Percentiles rank a stretch among this genome's conserved stretches.
Conservation (phyloP, 352 stramenopile species). For the Saprolegnia diclina region DNA sequence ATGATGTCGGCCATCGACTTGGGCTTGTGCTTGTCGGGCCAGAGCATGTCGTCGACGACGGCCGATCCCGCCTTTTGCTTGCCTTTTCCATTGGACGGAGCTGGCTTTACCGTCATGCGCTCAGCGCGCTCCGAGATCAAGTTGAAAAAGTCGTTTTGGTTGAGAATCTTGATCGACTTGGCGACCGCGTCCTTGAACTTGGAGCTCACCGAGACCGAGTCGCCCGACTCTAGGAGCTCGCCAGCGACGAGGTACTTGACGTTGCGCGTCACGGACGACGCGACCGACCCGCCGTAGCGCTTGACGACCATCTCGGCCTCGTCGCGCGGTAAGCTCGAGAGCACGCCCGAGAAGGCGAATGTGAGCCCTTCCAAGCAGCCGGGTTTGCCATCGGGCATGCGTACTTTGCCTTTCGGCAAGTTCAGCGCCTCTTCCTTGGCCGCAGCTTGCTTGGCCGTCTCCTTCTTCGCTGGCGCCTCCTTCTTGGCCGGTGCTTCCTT, state of each 20-base stretch:
- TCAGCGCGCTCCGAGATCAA: slow-evolving; percentile 66
- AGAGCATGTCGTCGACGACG: slow-evolving; percentile 70
- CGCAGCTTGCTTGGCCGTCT: neutral
- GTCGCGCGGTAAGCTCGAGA: slow-evolving; percentile 52
- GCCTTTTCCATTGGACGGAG: slow-evolving; percentile 38
- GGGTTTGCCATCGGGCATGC: slow-evolving; percentile 26
- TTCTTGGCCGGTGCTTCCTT: slow-evolving; percentile 7
- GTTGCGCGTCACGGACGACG: slow-evolving; percentile 51
- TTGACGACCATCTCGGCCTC: slow-evolving; percentile 75
- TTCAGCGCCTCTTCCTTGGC: neutral
- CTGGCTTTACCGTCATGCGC: slow-evolving; percentile 45
- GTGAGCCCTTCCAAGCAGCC: slow-evolving; percentile 71
- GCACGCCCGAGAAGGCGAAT: slow-evolving; percentile 70
- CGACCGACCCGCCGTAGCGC: slow-evolving; percentile 58
- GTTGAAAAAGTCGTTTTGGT: slow-evolving; percentile 85
- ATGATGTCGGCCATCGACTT: slow-evolving; percentile 89
- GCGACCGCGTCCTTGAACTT: slow-evolving; percentile 90
- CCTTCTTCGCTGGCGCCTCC: neutral
- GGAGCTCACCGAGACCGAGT: slow-evolving; percentile 40
- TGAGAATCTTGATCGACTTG: slow-evolving; percentile 79
- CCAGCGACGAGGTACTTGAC: slow-evolving; percentile 79
- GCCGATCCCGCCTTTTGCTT: slow-evolving; percentile 46
- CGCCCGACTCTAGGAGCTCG: slow-evolving; percentile 56
- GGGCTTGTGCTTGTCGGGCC: slow-evolving; percentile 97
- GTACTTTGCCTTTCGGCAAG: slow-evolving; percentile 16